phyloP scores from a whole-genome alignment of 2,329 filamentous ascomycete species.

The Calcarisporium arbuscula region DNA sequence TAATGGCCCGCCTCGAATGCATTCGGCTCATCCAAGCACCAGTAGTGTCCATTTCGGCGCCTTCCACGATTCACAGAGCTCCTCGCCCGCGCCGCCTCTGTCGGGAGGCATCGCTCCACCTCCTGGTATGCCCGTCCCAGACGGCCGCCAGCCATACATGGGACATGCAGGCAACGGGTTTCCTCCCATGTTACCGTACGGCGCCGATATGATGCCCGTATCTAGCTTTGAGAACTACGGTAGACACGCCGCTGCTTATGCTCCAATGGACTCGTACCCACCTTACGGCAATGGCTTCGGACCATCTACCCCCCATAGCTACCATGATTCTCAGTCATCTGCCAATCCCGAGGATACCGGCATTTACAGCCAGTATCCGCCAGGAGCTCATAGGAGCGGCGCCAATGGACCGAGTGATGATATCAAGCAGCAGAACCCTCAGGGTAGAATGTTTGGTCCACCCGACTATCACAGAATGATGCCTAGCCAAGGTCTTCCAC shows the following conservation, averaged over 20 bases:
- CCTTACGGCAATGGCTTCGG: slow-evolving; percentile 36
- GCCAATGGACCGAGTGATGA: slow-evolving; percentile 23
- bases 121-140: slow-evolving; percentile 33
- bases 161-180: slow-evolving; percentile 25
- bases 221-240: slow-evolving; percentile 30
- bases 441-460: slow-evolving; percentile 23
- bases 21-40: slow-evolving; percentile 48
- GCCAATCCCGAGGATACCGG: slow-evolving; percentile 39
- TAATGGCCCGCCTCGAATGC: slow-evolving; percentile 31
- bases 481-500: slow-evolving; percentile 21
- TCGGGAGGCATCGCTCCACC: slow-evolving; percentile 42
- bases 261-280: slow-evolving; percentile 27
- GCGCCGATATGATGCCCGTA: slow-evolving; percentile 27
- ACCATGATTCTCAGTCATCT: slow-evolving; percentile 55
- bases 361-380: slow-evolving; percentile 32
- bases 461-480: slow-evolving; percentile 27
- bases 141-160: slow-evolving; percentile 28
- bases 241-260: slow-evolving; percentile 27
- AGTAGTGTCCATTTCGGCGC: slow-evolving; percentile 51
- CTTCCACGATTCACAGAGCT: slow-evolving; percentile 48
- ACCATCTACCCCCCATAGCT: slow-evolving; percentile 53
- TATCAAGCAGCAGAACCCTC: slow-evolving; percentile 19
- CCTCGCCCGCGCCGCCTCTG: slow-evolving; percentile 49
- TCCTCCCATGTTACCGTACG: slow-evolving; percentile 29
- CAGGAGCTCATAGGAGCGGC: slow-evolving; percentile 33